phyloP scores from a whole-genome alignment of 805 yeast species.

The Nakazawaea pomicola region DNA sequence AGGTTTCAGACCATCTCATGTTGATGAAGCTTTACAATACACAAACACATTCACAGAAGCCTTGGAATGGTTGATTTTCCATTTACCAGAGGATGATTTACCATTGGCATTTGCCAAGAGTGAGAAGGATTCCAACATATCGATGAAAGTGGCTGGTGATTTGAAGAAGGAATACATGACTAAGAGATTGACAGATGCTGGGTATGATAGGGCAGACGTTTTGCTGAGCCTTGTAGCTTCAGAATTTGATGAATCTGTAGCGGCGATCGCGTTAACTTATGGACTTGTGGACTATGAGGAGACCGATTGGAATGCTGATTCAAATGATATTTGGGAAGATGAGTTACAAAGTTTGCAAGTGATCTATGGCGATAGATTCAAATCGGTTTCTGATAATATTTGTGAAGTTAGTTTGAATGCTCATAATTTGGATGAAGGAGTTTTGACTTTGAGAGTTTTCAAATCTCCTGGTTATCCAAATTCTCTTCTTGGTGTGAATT shows the following conservation, averaged over 20 bases:
- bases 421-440: slow-evolving; percentile 17
- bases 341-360: slow-evolving; percentile 66
- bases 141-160: slow-evolving; percentile 49
- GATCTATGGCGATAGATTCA: slow-evolving; percentile 44
- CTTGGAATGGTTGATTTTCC: slow-evolving; percentile 75
- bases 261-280: slow-evolving; percentile 48
- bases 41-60: slow-evolving; percentile 44
- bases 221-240: slow-evolving; percentile 38
- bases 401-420: slow-evolving; percentile 30
- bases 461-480: slow-evolving; percentile 55
- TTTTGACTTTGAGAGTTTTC: slow-evolving; percentile 34
- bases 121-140: slow-evolving; percentile 51
- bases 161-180: slow-evolving; percentile 52
- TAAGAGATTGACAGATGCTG: slow-evolving; percentile 57
- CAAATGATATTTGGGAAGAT: slow-evolving; percentile 57
- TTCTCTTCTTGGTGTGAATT: slow-evolving; percentile 63
- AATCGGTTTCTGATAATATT: slow-evolving; percentile 23
- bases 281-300: slow-evolving; percentile 23
- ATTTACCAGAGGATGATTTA: slow-evolving; percentile 91
- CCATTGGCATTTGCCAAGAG: slow-evolving; percentile 61
- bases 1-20: slow-evolving; percentile 70
- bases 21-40: slow-evolving; percentile 65
- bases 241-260: slow-evolving; percentile 39
- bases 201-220: slow-evolving; percentile 65
- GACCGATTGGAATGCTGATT: slow-evolving; percentile 19